These are phyloP conservation scores for Candida sakaeoensis DNA, from an alignment of 805 yeast genomes.

Conservation along the genomic window DNA sequence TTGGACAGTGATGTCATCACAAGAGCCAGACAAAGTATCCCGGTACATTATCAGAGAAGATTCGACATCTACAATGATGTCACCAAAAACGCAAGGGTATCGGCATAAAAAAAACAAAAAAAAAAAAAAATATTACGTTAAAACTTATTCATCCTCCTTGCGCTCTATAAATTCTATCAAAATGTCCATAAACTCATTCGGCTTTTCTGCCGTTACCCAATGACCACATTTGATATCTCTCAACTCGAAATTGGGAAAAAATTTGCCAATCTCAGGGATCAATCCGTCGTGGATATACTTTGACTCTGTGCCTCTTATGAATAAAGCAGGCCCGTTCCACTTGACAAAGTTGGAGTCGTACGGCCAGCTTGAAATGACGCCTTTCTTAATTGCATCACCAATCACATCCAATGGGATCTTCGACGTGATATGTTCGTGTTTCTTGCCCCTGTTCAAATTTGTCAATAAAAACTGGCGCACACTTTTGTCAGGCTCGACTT, in stretches of 20 bases:
- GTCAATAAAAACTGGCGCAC: conserved; percentile 77
- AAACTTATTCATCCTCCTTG: conserved; percentile 29
- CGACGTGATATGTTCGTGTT: conserved; percentile 40
- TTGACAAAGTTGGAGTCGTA: conserved; percentile 50
- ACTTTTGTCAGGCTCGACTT: conserved; percentile 56
- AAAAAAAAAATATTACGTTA: neutral
- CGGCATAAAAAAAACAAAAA: conserved; percentile 1
- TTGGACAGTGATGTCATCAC: conserved; percentile 37
- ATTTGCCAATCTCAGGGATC: conserved; percentile 65
- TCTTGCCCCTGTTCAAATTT: conserved; percentile 50
- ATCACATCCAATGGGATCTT: conserved; percentile 72
- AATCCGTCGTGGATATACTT: conserved; percentile 80
- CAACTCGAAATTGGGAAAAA: conserved; percentile 74
- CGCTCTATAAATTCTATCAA: conserved; percentile 61
- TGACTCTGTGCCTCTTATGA: conserved; percentile 76
- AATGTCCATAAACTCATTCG: conserved; percentile 63
- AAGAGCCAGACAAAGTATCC: conserved; percentile 38
- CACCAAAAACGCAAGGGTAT: conserved; percentile 25
- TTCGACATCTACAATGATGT: conserved; percentile 40
- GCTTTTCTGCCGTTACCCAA: conserved; percentile 89
- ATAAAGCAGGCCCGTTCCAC: conserved; percentile 71
- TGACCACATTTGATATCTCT: conserved; percentile 83
- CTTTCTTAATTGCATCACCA: conserved; percentile 59
- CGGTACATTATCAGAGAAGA: conserved; percentile 41
- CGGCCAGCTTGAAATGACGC: conserved; percentile 74